A percentile compares a stretch with the other conserved stretches of the same genome.
Evolutionary conservation across 768 basidiomycete species (phyloP).

Genomic region (Amyloporia xantha): DNA sequence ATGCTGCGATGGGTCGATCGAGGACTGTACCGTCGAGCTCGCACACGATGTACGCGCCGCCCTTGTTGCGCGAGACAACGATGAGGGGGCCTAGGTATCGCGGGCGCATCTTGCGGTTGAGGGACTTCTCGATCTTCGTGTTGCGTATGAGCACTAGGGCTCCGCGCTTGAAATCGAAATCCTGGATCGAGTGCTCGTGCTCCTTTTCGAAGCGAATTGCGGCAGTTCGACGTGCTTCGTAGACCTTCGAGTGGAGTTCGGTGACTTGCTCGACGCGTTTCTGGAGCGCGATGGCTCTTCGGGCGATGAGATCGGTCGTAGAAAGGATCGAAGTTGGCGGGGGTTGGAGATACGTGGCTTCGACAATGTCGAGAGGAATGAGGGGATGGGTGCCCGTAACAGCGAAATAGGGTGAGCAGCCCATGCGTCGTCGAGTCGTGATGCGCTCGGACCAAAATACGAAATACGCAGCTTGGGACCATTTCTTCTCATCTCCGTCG

Average conservation of each 20-base stretch:
- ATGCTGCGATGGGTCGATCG: too few species aligned
- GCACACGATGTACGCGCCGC: too few species aligned
- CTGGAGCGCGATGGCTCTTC: slow-evolving; percentile 2
- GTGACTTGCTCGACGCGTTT: slow-evolving; percentile 13
- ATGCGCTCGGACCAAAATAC: slow-evolving; percentile 34
- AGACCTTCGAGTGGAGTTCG: background rate
- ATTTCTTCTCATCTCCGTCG: slow-evolving; percentile 12
- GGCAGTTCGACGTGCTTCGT: slow-evolving; percentile 12
- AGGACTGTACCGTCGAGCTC: too few species aligned
- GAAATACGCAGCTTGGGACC: slow-evolving; percentile 17
- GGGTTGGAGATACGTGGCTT: slow-evolving; percentile 14
- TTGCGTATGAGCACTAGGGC: too few species aligned
- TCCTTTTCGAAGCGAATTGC: too few species aligned
- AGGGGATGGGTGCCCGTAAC: slow-evolving; percentile 15
- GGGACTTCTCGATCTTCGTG: too few species aligned
- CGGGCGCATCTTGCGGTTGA: too few species aligned
- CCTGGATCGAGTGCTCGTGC: too few species aligned
- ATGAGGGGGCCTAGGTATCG: too few species aligned
- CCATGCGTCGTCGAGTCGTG: slow-evolving; percentile 24
- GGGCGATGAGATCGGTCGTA: too few species aligned
- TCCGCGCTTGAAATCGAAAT: too few species aligned
- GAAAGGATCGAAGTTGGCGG: slow-evolving; percentile 6
- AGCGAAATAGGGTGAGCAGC: slow-evolving; percentile 25
- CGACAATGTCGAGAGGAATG: slow-evolving; percentile 16
- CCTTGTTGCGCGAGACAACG: too few species aligned